A percentile compares a stretch with the other conserved stretches of the same genome.
These are phyloP conservation scores for Moesziomyces sp. DNA, from an alignment of 1,284 basidiomycete genomes.

Conservation along the genomic window DNA sequence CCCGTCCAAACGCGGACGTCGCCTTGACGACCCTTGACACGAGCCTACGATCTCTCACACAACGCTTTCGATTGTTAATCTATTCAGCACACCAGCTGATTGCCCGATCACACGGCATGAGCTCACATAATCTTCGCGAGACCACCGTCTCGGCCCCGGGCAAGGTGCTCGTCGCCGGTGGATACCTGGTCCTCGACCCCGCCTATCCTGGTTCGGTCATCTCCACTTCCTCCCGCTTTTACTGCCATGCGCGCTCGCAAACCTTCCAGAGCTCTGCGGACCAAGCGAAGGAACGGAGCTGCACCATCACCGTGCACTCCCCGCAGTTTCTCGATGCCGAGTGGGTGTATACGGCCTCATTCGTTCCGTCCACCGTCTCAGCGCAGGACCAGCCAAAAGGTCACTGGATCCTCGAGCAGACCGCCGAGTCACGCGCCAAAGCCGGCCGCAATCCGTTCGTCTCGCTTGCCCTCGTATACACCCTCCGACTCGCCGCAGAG, in stretches of 20 bases:
- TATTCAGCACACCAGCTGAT: background rate
- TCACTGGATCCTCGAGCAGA: constrained; percentile 47
- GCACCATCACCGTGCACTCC: constrained; percentile 78
- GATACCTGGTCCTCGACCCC: constrained; percentile 67
- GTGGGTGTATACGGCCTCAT: constrained; percentile 78
- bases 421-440: constrained; percentile 23
- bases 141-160: constrained; percentile 85
- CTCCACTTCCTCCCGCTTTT: constrained; percentile 93
- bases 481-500: constrained; percentile 74
- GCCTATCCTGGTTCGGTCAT: constrained; percentile 65
- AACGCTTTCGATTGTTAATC: background rate
- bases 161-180: constrained; percentile 81
- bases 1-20: background rate
- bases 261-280: background rate
- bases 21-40: too few relatives aligned
- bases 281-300: background rate
- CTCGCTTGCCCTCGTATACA: constrained; percentile 82
- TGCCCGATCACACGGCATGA: constrained; percentile 10
- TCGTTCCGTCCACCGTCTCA: constrained; percentile 2
- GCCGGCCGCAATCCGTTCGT: constrained; percentile 86
- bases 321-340: constrained; percentile 86
- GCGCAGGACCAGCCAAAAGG: constrained; percentile 5
- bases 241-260: constrained; percentile 72
- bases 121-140: constrained; percentile 6
- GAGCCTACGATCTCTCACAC: too few relatives aligned